phyloP scores from a whole-genome alignment of 345 rosid species.

The Citrus sp. region DNA sequence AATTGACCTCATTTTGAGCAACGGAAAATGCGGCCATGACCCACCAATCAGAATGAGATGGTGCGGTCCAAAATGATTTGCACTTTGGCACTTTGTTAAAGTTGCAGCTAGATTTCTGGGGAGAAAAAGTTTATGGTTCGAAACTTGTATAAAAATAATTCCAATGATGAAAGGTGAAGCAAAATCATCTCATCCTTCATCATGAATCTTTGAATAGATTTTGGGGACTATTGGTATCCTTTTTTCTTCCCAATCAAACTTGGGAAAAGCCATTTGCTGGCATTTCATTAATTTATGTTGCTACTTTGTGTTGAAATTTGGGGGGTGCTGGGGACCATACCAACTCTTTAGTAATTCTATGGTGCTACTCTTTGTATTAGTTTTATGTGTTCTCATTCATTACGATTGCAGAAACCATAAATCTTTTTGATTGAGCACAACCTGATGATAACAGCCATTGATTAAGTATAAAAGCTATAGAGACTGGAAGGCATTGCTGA shows the following conservation, averaged over 20 bases:
- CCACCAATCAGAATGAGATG: conserved; percentile 10
- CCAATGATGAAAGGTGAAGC: conserved; percentile 49
- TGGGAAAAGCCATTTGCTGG: conserved; percentile 13
- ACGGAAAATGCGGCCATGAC: not conserved
- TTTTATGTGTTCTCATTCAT: not conserved
- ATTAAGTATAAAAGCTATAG: not conserved
- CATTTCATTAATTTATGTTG: conserved; percentile 14
- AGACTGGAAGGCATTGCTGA: not conserved
- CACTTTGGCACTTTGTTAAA: conserved; percentile 11
- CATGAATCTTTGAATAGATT: conserved; percentile 20
- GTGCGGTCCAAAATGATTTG: conserved; percentile 12
- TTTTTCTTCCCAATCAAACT: conserved; percentile 18
- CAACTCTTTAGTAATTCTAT: conserved; percentile 13
- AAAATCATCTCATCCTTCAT: conserved; percentile 39
- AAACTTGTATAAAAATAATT: conserved; percentile 33
- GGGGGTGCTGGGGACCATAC: conserved; percentile 19
- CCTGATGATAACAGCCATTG: conserved; percentile 25
- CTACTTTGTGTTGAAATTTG: conserved; percentile 24
- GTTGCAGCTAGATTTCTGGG: not conserved
- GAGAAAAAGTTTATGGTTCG: conserved; percentile 21
- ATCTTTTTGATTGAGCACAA: conserved; percentile 9
- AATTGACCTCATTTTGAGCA: not conserved
- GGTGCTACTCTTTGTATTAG: not conserved
- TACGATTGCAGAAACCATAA: not conserved
- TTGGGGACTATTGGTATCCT: conserved; percentile 8